Evolutionary conservation across 169 alveolate genomes (phyloP).

Genomic region (Eimeria sp.): DNA sequence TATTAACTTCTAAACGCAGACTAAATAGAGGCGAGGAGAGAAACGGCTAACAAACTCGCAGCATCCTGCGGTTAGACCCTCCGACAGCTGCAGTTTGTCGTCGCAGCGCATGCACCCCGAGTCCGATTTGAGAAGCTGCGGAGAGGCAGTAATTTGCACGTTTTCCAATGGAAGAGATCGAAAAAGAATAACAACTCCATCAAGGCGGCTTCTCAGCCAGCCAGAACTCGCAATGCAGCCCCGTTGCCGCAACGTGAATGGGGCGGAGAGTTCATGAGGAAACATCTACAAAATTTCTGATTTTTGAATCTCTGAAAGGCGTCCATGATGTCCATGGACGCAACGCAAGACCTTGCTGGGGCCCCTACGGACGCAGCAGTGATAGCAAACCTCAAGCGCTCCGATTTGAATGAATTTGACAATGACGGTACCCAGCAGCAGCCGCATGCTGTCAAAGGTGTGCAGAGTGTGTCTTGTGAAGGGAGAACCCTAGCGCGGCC

Average conservation of each 20-base stretch:
- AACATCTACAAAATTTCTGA: no score
- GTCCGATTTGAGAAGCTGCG: background rate
- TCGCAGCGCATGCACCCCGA: background rate
- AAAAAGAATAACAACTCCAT: background rate
- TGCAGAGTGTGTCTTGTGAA: background rate
- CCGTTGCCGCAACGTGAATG: background rate
- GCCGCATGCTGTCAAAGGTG: background rate
- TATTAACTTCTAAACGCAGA: background rate
- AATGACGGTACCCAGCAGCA: background rate
- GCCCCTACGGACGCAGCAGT: background rate
- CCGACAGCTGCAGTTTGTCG: background rate
- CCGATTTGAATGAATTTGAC: background rate
- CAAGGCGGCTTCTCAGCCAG: background rate
- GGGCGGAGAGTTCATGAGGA: background rate
- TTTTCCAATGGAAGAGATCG: background rate
- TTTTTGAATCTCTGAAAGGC: background rate
- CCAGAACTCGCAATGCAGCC: slow-evolving; percentile 8
- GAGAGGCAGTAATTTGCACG: background rate
- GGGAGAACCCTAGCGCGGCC: background rate
- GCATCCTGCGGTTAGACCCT: background rate
- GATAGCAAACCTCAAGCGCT: background rate
- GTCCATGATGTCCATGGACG: background rate
- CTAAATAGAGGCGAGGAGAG: background rate
- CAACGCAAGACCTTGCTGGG: background rate
- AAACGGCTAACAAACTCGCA: background rate